Conservation (phyloP, 805 yeast species). For the Candida patagonica region DNA sequence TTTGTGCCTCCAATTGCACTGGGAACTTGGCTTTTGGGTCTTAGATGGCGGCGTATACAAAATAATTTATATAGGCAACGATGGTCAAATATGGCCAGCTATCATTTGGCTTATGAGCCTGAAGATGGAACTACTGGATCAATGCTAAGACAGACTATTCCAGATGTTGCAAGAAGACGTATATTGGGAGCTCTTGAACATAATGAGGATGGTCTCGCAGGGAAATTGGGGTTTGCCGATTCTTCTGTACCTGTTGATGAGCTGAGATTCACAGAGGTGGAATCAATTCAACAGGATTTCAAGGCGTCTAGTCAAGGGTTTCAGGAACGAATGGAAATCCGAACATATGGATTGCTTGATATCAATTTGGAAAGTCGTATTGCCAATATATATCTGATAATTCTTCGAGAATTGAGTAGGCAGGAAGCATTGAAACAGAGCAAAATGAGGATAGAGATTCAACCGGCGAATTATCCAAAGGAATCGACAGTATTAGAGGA, state of each 20-base stretch:
- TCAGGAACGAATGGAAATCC: conserved; percentile 15
- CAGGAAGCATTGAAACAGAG: conserved; percentile 6
- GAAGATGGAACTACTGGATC: conserved; percentile 5
- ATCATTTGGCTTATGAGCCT: conserved; percentile 14
- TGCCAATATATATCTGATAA: conserved; percentile 14
- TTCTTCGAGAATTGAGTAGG: conserved; percentile 3
- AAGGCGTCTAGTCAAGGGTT: conserved; percentile 15
- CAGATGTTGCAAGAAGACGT: conserved; percentile 12
- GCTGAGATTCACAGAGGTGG: conserved; percentile 14
- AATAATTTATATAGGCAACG: conserved; percentile 15
- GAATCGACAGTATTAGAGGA: conserved; percentile 10
- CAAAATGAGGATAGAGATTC: conserved; percentile 17
- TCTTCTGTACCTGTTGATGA: conserved; percentile 4
- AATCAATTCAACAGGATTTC: conserved; percentile 18
- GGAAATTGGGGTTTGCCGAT: conserved; percentile 7
- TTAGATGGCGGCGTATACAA: conserved; percentile 8
- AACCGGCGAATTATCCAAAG: conserved; percentile 5
- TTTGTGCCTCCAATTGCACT: conserved; percentile 16
- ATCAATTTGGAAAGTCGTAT: conserved; percentile 5
- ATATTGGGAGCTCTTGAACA: conserved; percentile 13
- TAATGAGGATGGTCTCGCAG: conserved; percentile 15
- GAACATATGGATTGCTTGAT: conserved; percentile 16
- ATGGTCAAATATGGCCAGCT: conserved; percentile 18
- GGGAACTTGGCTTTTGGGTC: conserved; percentile 12
- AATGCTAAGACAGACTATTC: conserved; percentile 4